Base-by-base conservation (phyloP, 352 stramenopile genomes). In the Phytophthora boehmeriae region DNA sequence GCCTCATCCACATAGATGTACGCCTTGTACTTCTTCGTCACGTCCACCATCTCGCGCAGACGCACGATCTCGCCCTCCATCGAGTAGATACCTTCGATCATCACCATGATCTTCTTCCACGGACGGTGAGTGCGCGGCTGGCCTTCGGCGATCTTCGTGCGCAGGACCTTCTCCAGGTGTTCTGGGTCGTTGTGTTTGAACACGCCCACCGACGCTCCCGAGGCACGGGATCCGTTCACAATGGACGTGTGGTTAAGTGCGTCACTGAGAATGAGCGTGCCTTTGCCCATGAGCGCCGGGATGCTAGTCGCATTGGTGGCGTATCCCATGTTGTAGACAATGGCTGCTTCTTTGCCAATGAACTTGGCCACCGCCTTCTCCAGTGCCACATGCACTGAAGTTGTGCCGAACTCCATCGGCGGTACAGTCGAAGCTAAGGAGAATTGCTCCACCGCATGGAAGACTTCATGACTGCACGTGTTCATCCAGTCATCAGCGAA, bases 211-310 rank as follows among this genome's bases (percentile, higher is more conserved):
- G 84, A 75, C 2, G 97, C 93, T 1, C 96, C 96, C 0, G n/a
- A n/a, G n/a, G n/a, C n/a, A n/a, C n/a, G n/a, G 16, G 93, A 90
- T 6, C 98, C 98, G 63, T 98, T 99, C 2, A 99, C 97, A 64
- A 99, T 98, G 25, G 91, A 98, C n/a, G 94, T 98, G 78, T 99
- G 98, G 83, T 99, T 99, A n/a, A 99, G 80, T 46, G 90, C 90
- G 70, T 99, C 98, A 60, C 86, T 97, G 17, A 99, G 79, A 50
- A 99, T 93, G 16, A 99, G 77, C 62, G 97, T 89, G 16, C 95
- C 94, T 45, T 90, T 88, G 58, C 86, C 80, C 62, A 99, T 90
- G 20, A 99, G 76, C n/a, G 96, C 92, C 4, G 97, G 96, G 66
- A 99, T 98, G 13, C 92, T 97, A 6, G 96, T 98, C 28, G 92